Evolutionary conservation across 176 grass and related monocot genomes (phyloP).

Genomic region (Bonia amplexicaulis): DNA sequence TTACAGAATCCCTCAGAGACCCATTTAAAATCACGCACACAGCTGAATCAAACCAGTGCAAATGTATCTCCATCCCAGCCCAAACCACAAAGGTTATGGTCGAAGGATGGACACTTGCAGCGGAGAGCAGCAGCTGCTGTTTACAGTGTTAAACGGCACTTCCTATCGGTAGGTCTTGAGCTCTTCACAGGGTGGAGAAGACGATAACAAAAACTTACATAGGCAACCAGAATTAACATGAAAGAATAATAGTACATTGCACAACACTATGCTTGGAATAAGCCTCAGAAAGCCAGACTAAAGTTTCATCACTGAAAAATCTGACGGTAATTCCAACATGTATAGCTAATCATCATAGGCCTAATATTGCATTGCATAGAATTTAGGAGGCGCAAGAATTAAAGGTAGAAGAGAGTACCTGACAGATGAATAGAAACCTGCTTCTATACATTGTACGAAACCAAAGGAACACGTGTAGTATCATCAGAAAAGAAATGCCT

Average conservation of each 20-base stretch:
- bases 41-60: conserved; percentile 17
- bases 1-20: conserved; percentile 55
- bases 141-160: conserved; percentile 91
- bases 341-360: conserved; percentile 67
- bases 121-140: conserved; percentile 34
- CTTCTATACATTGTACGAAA: background rate
- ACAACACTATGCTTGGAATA: rapidly evolving
- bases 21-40: conserved; percentile 85
- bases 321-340: conserved; percentile 99
- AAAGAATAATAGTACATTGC: background rate
- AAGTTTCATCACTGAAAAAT: conserved; percentile 54
- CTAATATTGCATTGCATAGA: no score
- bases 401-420: background rate
- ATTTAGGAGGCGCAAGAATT: background rate
- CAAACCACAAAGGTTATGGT: conserved; percentile 37
- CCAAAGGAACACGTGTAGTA: background rate
- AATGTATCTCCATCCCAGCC: background rate
- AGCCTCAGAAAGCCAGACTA: conserved; percentile 65
- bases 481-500: conserved; percentile 70
- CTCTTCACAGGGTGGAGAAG: conserved; percentile 31
- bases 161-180: conserved; percentile 66
- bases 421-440: background rate
- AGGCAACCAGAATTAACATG: background rate
- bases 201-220: background rate
- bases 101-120: conserved; percentile 5